These are phyloP conservation scores for Capsicum baccatum DNA, from an alignment of 257 asterid species.

Conservation along the genomic window DNA sequence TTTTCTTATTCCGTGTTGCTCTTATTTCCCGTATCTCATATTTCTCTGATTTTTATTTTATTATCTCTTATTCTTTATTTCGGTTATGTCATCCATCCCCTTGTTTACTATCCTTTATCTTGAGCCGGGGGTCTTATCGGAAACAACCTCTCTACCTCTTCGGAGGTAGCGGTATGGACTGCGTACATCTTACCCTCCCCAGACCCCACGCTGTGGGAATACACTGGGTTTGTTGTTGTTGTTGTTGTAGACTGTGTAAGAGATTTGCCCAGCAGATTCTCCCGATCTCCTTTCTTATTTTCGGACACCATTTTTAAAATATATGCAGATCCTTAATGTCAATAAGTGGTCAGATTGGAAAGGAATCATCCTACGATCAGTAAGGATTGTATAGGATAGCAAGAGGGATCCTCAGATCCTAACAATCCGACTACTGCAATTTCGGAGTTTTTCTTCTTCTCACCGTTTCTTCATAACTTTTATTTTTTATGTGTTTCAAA, in stretches of 20 bases:
- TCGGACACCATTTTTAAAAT: background rate
- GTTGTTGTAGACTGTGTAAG: background rate
- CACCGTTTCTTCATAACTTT: slow-evolving; percentile 6
- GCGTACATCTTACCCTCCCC: too few relatives aligned
- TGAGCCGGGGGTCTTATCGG: too few relatives aligned
- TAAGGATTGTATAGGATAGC: background rate
- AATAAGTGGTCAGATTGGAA: slow-evolving; percentile 22
- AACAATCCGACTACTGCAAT: background rate
- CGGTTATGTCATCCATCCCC: too few relatives aligned
- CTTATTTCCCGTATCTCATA: too few relatives aligned
- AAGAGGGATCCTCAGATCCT: slow-evolving; percentile 1
- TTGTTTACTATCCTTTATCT: too few relatives aligned
- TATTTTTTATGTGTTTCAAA: background rate
- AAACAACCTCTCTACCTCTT: too few relatives aligned
- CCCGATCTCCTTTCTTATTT: background rate
- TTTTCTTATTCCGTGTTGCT: too few relatives aligned
- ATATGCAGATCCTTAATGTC: background rate
- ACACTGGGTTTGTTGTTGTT: too few relatives aligned
- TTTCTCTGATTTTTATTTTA: too few relatives aligned
- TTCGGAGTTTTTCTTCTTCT: background rate
- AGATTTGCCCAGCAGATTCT: background rate
- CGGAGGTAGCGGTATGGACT: too few relatives aligned
- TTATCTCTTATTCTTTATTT: too few relatives aligned
- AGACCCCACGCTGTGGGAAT: too few relatives aligned
- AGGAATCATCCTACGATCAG: slow-evolving; percentile 9